Conservation (phyloP, 306 rosid genomes). For the Rubus parviflorus region DNA sequence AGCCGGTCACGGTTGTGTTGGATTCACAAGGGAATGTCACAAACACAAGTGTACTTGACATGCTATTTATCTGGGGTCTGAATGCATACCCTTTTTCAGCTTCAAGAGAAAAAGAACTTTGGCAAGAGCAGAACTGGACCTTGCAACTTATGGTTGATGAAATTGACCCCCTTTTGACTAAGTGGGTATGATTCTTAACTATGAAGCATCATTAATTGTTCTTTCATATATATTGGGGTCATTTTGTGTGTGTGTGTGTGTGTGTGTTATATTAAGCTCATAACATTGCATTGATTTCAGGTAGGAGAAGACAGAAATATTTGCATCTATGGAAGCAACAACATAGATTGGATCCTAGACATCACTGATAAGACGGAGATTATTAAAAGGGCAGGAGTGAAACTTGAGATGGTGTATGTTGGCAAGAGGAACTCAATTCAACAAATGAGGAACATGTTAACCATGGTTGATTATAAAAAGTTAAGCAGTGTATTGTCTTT, state of each 20-base stretch:
- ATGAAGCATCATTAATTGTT: not conserved
- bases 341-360: conserved; percentile 49
- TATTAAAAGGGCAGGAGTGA: conserved; percentile 36
- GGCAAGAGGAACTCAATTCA: conserved; percentile 33
- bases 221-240: not conserved
- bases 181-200: conserved; percentile 47
- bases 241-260: not conserved
- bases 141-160: conserved; percentile 46
- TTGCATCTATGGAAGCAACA: conserved; percentile 60
- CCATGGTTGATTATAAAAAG: conserved; percentile 13
- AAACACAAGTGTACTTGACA: conserved; percentile 51
- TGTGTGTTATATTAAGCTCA: not conserved
- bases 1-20: conserved; percentile 46
- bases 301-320: conserved; percentile 48
- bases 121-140: conserved; percentile 49
- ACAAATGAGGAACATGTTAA: conserved; percentile 21
- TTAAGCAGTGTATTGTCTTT: conserved; percentile 31
- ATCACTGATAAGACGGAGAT: conserved; percentile 38
- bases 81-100: conserved; percentile 52
- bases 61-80: conserved; percentile 52
- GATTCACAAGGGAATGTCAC: conserved; percentile 56
- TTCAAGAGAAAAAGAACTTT: conserved; percentile 52
- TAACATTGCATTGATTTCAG: conserved; percentile 37
- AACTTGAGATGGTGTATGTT: conserved; percentile 56
- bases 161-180: conserved; percentile 42